Percentiles rank a stretch among this genome's conserved stretches.
Evolutionary conservation across 169 alveolate genomes (phyloP).

Genomic region (Toxoplasma gondii): DNA sequence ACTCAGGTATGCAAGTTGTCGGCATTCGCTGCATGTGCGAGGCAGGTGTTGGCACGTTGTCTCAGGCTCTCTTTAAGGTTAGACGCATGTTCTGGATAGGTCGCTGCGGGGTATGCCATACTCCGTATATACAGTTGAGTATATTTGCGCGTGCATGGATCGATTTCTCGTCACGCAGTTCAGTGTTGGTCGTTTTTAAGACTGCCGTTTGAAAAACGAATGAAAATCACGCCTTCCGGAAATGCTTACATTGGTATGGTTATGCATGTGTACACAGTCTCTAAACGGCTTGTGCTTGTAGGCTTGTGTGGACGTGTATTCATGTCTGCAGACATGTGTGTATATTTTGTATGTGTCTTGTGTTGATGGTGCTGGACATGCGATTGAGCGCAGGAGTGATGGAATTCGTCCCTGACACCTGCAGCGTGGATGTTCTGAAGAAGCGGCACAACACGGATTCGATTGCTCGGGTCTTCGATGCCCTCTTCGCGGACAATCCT

Average conservation of each 20-base stretch:
- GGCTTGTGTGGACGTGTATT: no score
- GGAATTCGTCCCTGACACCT: conserved; percentile 83
- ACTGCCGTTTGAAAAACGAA: no score
- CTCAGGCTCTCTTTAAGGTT: not conserved
- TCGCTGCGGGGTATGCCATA: no score
- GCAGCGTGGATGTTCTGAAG: conserved; percentile 85
- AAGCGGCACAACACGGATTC: conserved; percentile 73
- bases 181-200: no score
- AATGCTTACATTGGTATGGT: conserved; percentile 39
- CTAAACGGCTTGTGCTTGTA: no score
- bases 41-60: not conserved
- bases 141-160: no score
- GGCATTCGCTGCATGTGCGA: not conserved
- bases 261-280: not conserved
- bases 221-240: not conserved
- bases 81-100: no score
- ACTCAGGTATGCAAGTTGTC: conserved; percentile 84
- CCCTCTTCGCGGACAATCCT: conserved; percentile 65
- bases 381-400: conserved; percentile 60
- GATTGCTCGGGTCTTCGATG: conserved; percentile 60
- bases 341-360: not conserved
- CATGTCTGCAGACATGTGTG: no score
- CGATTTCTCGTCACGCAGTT: no score
- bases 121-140: no score
- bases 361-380: not conserved